Evolutionary conservation across 805 yeast genomes (phyloP), one percentile per base, ranked within the genome.

Genomic region (Isabelozyma rhagii): DNA sequence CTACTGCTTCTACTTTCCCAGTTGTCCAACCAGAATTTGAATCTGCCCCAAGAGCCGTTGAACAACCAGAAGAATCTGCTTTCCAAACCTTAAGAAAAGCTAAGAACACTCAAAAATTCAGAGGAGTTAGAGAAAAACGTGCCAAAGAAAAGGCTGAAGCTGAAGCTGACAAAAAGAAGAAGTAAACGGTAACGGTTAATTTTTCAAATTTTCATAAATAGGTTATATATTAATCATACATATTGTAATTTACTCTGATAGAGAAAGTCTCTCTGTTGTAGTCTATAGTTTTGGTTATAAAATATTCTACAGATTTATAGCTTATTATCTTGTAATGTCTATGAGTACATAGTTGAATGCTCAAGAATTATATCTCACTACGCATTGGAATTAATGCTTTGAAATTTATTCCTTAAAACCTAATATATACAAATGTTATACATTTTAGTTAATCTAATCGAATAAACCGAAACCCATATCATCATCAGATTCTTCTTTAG

Each of bases 81-180:
- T 93, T 69, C 96, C 83, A 86, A 78, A 91, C 97, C 69, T 88
- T 94, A 75, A 89, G 98, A 81, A 78, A 81, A 69, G 98, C 98
- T 61, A 89, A 94, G 84, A 85, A 96, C 65, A 89, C 88, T 68
- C 90, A 93, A 85, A 90, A 83, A 79, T 87, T 82, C 87, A 82
- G 77, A 76, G 99, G 99, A 84, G 81, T 83, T 81, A 91, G 96
- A 81, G 98, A 85, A 75, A 94, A 93, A 96, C 88, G 97, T 82
- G 96, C 96, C 71, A 84, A 76, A 74, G 97, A 92, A 65, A 84
- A 83, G 83, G 97, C 97, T 76, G 98, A 90, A 82, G 98, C 97
- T 77, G 99, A 92, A 83, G 96, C 96, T 81, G 97, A 91, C 72
- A 92, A 92, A 93, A 69, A 72, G 71, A 92, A 92, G 92, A 90